Conservation (phyloP, 306 rosid species). For the Medicago truncatula region DNA sequence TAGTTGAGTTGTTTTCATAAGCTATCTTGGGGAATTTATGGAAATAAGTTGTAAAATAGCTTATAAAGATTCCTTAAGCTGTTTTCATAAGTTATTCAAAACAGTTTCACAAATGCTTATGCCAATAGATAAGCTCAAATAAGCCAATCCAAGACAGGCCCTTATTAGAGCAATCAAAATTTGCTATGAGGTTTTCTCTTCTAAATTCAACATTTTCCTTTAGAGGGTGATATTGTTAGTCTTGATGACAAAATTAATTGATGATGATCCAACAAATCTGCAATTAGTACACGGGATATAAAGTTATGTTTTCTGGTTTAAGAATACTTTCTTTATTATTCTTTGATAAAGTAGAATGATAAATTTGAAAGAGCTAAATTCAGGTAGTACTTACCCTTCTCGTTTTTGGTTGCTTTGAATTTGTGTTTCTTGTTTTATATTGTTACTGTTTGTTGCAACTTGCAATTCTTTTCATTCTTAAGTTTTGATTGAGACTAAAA, state of each 20-base stretch:
- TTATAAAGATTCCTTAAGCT: too few relatives aligned
- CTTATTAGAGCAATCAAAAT: background rate
- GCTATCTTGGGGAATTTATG: too few relatives aligned
- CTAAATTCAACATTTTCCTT: background rate
- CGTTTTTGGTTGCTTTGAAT: background rate
- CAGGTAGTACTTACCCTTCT: background rate
- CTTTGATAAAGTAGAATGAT: background rate
- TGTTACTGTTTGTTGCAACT: conserved; percentile 7
- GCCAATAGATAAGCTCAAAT: too few relatives aligned
- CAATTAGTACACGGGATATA: background rate
- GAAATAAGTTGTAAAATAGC: too few relatives aligned
- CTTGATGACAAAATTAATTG: background rate
- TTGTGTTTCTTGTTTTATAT: conserved; percentile 4
- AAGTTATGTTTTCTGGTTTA: background rate
- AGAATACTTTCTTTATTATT: background rate
- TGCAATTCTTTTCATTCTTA: conserved; percentile 4
- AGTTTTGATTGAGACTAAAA: background rate
- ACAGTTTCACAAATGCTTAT: too few relatives aligned
- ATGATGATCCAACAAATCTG: background rate
- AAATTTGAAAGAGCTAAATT: background rate
- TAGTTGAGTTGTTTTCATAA: too few relatives aligned
- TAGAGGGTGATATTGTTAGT: background rate
- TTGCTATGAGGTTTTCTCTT: background rate
- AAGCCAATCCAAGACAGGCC: background rate
- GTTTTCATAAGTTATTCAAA: too few relatives aligned